Evolutionary conservation across 2,329 filamentous ascomycete genomes (phyloP).

Genomic region (Cordyceps militaris): DNA sequence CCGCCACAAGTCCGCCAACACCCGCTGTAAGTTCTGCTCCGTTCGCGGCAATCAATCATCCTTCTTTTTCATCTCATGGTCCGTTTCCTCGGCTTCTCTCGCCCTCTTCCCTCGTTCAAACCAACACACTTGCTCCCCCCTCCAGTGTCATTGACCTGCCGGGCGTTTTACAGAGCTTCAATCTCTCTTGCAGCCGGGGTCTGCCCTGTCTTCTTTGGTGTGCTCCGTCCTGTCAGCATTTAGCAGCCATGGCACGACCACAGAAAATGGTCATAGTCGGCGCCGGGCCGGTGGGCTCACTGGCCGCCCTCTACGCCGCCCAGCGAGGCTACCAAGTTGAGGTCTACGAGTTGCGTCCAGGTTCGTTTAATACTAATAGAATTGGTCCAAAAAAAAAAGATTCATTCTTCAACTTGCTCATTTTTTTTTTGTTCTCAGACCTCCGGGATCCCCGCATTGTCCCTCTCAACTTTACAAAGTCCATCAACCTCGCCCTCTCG

Average conservation of each 20-base stretch:
- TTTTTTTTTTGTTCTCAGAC: slow-evolving; percentile 47
- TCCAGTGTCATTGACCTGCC: background rate
- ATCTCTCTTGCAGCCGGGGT: background rate
- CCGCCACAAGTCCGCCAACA: background rate
- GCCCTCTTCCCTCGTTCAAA: background rate
- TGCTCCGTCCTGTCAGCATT: background rate
- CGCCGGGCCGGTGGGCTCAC: slow-evolving; percentile 84
- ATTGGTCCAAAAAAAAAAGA: background rate
- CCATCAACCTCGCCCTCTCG: slow-evolving; percentile 94
- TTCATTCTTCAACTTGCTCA: background rate
- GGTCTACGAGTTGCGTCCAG: slow-evolving; percentile 85
- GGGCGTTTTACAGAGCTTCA: background rate
- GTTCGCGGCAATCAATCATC: background rate
- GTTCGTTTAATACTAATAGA: slow-evolving; percentile 49
- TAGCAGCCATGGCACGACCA: slow-evolving; percentile 25
- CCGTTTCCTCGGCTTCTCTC: background rate
- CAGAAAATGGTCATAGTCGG: slow-evolving; percentile 80
- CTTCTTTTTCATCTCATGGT: background rate
- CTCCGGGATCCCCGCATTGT: slow-evolving; percentile 74
- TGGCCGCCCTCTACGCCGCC: slow-evolving; percentile 89
- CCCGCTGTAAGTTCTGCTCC: background rate
- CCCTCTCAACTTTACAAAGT: slow-evolving; percentile 92
- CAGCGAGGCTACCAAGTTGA: slow-evolving; percentile 83
- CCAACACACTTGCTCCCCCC: background rate
- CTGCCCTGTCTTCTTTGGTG: background rate